Conservation (phyloP, 2,329 filamentous ascomycete species). For the Fragosphaeria purpurea region DNA sequence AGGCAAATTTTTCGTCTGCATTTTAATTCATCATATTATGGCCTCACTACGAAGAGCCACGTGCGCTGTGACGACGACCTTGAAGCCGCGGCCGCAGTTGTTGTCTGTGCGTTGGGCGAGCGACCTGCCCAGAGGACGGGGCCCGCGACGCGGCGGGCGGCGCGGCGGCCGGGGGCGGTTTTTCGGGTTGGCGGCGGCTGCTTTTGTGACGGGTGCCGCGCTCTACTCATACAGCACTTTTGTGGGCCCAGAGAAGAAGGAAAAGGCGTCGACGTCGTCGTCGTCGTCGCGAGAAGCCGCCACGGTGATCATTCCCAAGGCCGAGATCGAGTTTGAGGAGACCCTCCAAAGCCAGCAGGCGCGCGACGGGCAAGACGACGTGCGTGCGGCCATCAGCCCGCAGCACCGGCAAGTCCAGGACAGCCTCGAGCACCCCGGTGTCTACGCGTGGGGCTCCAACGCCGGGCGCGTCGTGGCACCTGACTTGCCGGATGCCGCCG, state of each 20-base stretch:
- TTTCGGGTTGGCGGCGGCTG: slow-evolving; percentile 8
- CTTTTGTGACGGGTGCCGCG: slow-evolving; percentile 12
- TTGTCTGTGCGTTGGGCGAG: slow-evolving; percentile 4
- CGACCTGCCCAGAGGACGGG: neutral
- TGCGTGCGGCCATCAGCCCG: slow-evolving; percentile 70
- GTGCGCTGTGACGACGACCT: neutral
- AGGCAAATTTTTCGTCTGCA: too few relatives aligned
- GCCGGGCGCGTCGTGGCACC: slow-evolving; percentile 75
- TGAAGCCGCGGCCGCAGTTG: neutral
- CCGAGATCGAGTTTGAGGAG: slow-evolving; percentile 59
- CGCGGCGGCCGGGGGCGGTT: slow-evolving; percentile 1
- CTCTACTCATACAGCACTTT: slow-evolving; percentile 19
- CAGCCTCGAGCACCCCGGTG: slow-evolving; percentile 72
- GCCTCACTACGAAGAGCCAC: slow-evolving; percentile 6
- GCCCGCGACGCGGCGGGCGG: neutral
- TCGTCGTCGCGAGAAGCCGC: neutral
- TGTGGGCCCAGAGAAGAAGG: slow-evolving; percentile 8
- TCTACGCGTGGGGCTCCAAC: slow-evolving; percentile 93
- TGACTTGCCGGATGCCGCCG: slow-evolving; percentile 57
- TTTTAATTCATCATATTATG: neutral
- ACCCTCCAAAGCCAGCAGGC: slow-evolving; percentile 34
- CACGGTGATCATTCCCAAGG: slow-evolving; percentile 18
- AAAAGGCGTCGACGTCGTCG: neutral
- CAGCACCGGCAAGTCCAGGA: slow-evolving; percentile 82
- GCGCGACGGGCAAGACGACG: slow-evolving; percentile 56